phyloP scores from a whole-genome alignment of 1,139 yeast genomes.

The Candida mesenterica region DNA sequence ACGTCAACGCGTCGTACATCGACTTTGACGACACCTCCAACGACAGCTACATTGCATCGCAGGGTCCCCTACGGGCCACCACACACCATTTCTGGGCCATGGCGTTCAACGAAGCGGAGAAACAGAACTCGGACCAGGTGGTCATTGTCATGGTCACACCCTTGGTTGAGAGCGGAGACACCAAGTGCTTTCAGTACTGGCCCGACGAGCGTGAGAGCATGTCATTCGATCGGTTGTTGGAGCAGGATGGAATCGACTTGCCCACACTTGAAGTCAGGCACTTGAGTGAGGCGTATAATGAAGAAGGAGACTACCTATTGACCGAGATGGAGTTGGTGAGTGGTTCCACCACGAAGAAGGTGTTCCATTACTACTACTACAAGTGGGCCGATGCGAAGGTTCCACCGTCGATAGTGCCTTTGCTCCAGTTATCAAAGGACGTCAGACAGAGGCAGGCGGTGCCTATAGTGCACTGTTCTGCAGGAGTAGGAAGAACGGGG shows the following conservation, averaged over 20 bases:
- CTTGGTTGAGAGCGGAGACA: conserved; percentile 53
- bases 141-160: conserved; percentile 89
- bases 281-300: conserved; percentile 17
- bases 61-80: conserved; percentile 66
- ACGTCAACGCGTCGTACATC: conserved; percentile 45
- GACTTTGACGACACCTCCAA: conserved; percentile 11
- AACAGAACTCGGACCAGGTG: conserved; percentile 37
- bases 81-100: conserved; percentile 81
- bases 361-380: conserved; percentile 52
- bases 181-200: conserved; percentile 82
- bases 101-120: conserved; percentile 53
- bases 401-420: conserved; percentile 43
- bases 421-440: conserved; percentile 30
- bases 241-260: conserved; percentile 24
- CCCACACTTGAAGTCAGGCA: conserved; percentile 18
- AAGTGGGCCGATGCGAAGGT: conserved; percentile 58
- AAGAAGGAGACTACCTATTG: conserved; percentile 26
- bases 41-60: conserved; percentile 38
- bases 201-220: conserved; percentile 30
- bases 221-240: conserved; percentile 20
- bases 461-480: conserved; percentile 72
- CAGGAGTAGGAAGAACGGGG: conserved; percentile 85
- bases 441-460: conserved; percentile 18
- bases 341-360: conserved; percentile 28
- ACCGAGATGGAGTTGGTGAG: conserved; percentile 29